Base-by-base conservation (phyloP, 2,329 filamentous ascomycete species). In the Cladosporium oxysporum region DNA sequence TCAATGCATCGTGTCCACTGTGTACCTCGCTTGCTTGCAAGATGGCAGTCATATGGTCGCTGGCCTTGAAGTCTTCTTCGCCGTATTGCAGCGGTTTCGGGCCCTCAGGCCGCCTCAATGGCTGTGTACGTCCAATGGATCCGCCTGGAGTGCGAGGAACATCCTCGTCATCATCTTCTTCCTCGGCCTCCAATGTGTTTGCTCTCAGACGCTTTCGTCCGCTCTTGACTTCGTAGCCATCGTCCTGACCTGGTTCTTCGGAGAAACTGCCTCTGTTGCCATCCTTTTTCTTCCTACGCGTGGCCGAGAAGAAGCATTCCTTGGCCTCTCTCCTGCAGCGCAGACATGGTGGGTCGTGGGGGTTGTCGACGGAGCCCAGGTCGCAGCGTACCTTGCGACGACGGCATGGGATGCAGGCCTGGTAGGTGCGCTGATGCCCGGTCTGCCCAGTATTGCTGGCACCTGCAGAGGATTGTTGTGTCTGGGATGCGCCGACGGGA, bases 221-320 rank as follows among this genome's bases (percentile, higher is more conserved):
- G 78, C 91, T 92, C 71, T 90, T 87, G 35, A 90, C 76, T 66
- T 90, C 87, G 28, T 63, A 63, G 76, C 91, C 91, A 69, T 92
- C 89, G 71, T 76, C 77, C 18, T 75, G 73, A 18, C 82, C 80
- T 35, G 75, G 73, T 52, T 81, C 80, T 2, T 83, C 79, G 8
- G 73, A 70, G 33, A 76, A 77, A 62, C 77, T 79, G 66, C 82
- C 83, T 14, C 71, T 69, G 16, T 55, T 66, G 47, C 62, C 69
- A 29, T 81, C 87, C 58, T 85, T 85, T 84, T 95, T 96, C 76
- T 93, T 88, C 76, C 95, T 89, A 60, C 95, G 87, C 35, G 93
- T 98, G 23, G 93, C 92, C 69, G 93, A 96, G 83, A 99, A 99
- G 84, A 90, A 96, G 83, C 95, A 99, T 74, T 97, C 90, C 79